Evolutionary conservation across 805 yeast species (phyloP), one percentile per base, ranked within the genome.

Genomic region (Lipomyces spencermartinsiae): DNA sequence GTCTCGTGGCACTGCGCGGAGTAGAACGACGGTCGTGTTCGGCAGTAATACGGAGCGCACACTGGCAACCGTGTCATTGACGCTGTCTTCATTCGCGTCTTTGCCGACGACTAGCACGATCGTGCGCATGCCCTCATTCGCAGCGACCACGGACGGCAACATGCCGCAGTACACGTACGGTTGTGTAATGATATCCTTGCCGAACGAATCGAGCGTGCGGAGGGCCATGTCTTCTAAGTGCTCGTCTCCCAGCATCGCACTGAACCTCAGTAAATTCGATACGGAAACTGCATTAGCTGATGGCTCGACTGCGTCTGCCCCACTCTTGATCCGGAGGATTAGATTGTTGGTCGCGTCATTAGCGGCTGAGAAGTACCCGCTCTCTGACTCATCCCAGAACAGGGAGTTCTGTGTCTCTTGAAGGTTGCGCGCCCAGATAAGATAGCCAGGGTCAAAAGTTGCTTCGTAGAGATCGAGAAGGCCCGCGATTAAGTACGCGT

Each of bases 221-320:
- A 43, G 31, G 22, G 71, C 72, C 51, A 37, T 49, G 12, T 43
- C 57, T 51, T 65, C 65, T 12, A 53, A 68, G 22, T 62, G 62
- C 12, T 49, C 58, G 33, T 74, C 66, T 25, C 63, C 65, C 31
- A 72, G 56, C 56, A 73, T 63, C n/a, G 65, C 59, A 1, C 64
- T 65, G n/a, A 80, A 75, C 7, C 79, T 66, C 59, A 57, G 64
- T 33, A 80, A 72, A 63, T 80, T 80, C 34, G 55, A 35, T 2
- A 76, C 74, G 0, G 82, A 73, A 0, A 80, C 72, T 14, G 80
- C 79, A 61, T 80, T 78, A 25, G 80, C 71, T 35, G 79, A 75
- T 1, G 83, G 83, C 68, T 78, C 81, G 1, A 79, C 79, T 25
- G 76, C 64, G 62, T 80, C 83, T 53, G 76, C 76, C 16, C 76